phyloP scores from a whole-genome alignment of 129 eudicot species.

The Chrysanthemum seticuspe region DNA sequence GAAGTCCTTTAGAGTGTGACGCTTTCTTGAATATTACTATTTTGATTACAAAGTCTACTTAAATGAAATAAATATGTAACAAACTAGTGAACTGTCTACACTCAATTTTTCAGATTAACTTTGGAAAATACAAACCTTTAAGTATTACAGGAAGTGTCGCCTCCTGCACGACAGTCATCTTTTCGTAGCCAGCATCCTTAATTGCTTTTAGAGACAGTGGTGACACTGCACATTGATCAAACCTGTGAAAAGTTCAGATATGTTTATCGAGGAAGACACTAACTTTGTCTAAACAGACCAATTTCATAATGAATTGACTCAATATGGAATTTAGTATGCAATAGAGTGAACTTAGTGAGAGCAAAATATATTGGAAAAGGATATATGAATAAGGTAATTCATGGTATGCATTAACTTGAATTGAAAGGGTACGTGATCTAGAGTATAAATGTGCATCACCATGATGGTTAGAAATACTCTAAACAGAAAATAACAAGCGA shows the following conservation, averaged over 20 bases:
- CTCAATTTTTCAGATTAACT: conserved; percentile 6
- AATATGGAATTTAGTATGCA: neutral
- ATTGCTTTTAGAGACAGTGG: conserved; percentile 77
- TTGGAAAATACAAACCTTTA: conserved; percentile 39
- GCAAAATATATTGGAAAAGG: too few species aligned
- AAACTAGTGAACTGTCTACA: neutral
- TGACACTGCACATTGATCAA: conserved; percentile 88
- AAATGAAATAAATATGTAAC: neutral
- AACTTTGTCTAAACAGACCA: neutral
- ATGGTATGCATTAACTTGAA: too few species aligned
- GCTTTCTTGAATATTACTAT: neutral
- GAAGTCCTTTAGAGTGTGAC: neutral
- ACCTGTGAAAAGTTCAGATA: conserved; percentile 41
- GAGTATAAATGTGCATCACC: too few species aligned
- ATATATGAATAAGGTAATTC: too few species aligned
- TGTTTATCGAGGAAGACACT: conserved; percentile 1
- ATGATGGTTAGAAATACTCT: too few species aligned
- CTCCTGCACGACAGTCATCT: conserved; percentile 96
- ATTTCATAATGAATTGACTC: neutral
- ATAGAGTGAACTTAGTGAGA: neutral
- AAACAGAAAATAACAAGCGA: too few species aligned
- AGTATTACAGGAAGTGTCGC: conserved; percentile 95
- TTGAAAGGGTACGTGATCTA: too few species aligned
- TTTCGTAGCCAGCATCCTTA: conserved; percentile 92
- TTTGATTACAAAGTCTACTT: neutral